Evolutionary conservation across 768 basidiomycete genomes (phyloP).

Genomic region (Psilocybe azurescens): DNA sequence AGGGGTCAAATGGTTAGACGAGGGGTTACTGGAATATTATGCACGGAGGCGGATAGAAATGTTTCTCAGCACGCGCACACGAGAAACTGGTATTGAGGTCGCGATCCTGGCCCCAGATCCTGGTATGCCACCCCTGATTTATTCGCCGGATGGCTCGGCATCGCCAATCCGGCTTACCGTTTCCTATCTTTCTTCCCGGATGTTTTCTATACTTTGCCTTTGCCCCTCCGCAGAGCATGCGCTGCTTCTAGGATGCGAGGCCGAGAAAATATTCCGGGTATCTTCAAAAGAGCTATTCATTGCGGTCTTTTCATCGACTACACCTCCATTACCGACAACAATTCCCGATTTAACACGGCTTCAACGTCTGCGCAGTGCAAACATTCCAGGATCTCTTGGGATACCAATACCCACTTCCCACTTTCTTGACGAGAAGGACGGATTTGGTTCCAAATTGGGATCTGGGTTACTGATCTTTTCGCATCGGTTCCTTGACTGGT

Average conservation of each 20-base stretch:
- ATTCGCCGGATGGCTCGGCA: constrained; percentile 13
- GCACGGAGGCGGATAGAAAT: constrained; percentile 34
- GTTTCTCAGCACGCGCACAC: constrained; percentile 40
- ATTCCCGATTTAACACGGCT: constrained; percentile 10
- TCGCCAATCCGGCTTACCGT: constrained; percentile 33
- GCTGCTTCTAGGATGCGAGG: constrained; percentile 41
- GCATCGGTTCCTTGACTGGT: constrained; percentile 26
- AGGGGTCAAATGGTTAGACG: constrained; percentile 41
- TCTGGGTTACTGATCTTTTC: constrained; percentile 11
- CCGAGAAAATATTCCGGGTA: constrained; percentile 42
- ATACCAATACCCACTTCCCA: constrained; percentile 22
- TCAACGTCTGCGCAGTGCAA: constrained; percentile 18
- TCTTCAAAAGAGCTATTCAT: constrained; percentile 43
- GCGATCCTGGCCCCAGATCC: constrained; percentile 45
- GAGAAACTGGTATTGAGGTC: constrained; percentile 40
- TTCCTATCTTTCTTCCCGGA: constrained; percentile 47
- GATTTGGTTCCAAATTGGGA: constrained; percentile 23
- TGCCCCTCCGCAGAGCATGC: constrained; percentile 47
- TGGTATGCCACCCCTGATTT: constrained; percentile 27
- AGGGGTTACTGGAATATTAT: constrained; percentile 37
- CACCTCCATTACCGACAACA: background rate
- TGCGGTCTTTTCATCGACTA: constrained; percentile 32
- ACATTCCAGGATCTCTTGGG: constrained; percentile 11
- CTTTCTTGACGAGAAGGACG: constrained; percentile 24
- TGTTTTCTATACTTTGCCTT: constrained; percentile 52